phyloP scores from a whole-genome alignment of 2,329 filamentous ascomycete genomes.

The Colletotrichum melonis region DNA sequence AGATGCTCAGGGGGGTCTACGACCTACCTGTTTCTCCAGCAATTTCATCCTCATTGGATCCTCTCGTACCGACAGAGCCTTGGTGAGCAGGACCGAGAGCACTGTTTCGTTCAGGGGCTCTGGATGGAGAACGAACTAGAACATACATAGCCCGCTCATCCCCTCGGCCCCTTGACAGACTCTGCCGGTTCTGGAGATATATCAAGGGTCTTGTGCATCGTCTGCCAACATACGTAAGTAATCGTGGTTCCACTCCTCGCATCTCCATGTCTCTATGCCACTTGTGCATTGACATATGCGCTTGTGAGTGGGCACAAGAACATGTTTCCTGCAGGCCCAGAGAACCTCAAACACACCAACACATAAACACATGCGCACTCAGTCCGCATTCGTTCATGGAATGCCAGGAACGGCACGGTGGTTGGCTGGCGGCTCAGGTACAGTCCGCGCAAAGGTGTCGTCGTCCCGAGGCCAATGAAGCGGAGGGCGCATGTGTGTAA shows the following conservation, averaged over 20 bases:
- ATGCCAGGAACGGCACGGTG: constrained; percentile 22
- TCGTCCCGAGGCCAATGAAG: constrained; percentile 19
- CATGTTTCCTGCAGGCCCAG: constrained; percentile 9
- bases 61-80: constrained; percentile 8
- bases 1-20: constrained; percentile 23
- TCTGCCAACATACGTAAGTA: neutral
- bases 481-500: constrained; percentile 12
- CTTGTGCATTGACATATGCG: neutral
- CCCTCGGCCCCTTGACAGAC: constrained; percentile 10
- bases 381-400: neutral
- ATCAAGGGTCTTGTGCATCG: neutral
- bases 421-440: constrained; percentile 31
- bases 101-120: neutral
- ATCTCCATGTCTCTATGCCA: neutral
- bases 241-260: neutral
- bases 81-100: neutral
- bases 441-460: constrained; percentile 8
- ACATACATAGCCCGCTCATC: constrained; percentile 2
- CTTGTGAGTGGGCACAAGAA: neutral
- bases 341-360: neutral
- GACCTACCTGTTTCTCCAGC: constrained; percentile 9
- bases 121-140: constrained; percentile 17
- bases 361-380: neutral
- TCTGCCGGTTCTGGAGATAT: constrained; percentile 4
- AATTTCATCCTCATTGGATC: constrained; percentile 16